phyloP scores from a whole-genome alignment of 768 basidiomycete species.

The Termitomyces sp. region DNA sequence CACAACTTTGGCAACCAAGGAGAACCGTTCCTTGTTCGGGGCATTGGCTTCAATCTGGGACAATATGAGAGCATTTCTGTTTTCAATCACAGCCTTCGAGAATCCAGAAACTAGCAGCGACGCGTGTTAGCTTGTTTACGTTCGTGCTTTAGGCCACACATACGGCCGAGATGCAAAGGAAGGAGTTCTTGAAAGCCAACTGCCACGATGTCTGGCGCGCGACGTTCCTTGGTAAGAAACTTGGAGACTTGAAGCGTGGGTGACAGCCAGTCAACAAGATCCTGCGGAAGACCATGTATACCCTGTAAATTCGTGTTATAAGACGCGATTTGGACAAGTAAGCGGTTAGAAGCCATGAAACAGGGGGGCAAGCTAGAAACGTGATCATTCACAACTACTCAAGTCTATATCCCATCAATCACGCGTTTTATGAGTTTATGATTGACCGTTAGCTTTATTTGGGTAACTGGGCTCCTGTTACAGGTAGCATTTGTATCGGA shows the following conservation, averaged over 20 bases:
- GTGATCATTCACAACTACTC: neutral
- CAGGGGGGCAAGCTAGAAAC: neutral
- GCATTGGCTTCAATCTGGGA: conserved; percentile 69
- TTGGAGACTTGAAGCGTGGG: conserved; percentile 75
- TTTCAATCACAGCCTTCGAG: conserved; percentile 63
- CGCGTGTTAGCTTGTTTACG: conserved; percentile 3
- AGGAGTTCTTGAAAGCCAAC: conserved; percentile 94
- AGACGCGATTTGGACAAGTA: conserved; percentile 77
- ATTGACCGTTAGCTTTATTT: too few species aligned
- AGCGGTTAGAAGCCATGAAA: conserved; percentile 21
- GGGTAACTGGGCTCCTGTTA: too few species aligned
- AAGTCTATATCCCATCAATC: too few species aligned
- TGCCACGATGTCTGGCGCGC: conserved; percentile 81
- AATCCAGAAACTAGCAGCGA: conserved; percentile 63
- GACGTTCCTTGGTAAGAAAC: conserved; percentile 56
- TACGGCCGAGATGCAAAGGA: conserved; percentile 83
- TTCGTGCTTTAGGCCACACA: conserved; percentile 24
- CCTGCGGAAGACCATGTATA: conserved; percentile 65
- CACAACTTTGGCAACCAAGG: conserved; percentile 71
- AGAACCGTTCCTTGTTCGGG: conserved; percentile 68
- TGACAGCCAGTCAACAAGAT: conserved; percentile 88
- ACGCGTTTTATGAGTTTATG: too few species aligned
- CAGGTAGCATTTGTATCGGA: too few species aligned
- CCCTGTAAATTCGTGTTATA: conserved; percentile 93
- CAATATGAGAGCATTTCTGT: conserved; percentile 66